Evolutionary conservation across 2,329 filamentous ascomycete genomes (phyloP), one percentile per base, ranked within the genome.

Genomic region (Diplodia scrobiculata): DNA sequence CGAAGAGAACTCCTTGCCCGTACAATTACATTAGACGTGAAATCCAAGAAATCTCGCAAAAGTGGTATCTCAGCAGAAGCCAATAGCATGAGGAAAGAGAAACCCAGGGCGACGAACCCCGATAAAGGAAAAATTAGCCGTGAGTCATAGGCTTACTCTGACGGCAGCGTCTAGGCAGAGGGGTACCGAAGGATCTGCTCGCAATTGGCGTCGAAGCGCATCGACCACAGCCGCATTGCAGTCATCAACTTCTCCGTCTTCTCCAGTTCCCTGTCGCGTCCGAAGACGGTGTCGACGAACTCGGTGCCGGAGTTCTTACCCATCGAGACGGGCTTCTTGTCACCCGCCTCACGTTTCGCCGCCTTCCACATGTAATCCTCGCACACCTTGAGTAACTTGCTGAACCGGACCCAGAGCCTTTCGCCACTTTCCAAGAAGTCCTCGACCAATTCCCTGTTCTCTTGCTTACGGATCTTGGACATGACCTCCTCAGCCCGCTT

Each of bases 241-340:
- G 91, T 88, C 92, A 98, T 98, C 79, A 97, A 87, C 79, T 90
- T 91, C 82, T 97, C 92, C 1, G 94, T 97, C 79, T 89, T 89
- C 77, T 93, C 89, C 65, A 97, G 84, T 80, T 97, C 91, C 69
- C 92, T 87, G 75, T 98, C 94, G 69, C 90, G 89, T 70, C 93
- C 94, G 73, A 98, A 98, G 72, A 99, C 91, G 63, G 92, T 93
- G 77, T 97, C 90, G 73, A 99, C 94, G 73, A 99, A 98, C 81
- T 97, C 93, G 72, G 91, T 89, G 62, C 95, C 95, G 64, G 92
- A 92, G 77, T 92, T 94, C 83, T 92, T 93, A 75, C 93, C 94
- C 79, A 98, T 91, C 3, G 58, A 63, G 25, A 58, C 59, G 51
- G 65, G 65, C 59, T 67, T 65, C 60, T 67, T 67, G 21, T 51